Percentiles rank a stretch among this genome's conserved stretches.
Evolutionary conservation across 345 rosid genomes (phyloP).

Genomic region (Brassica rapa): DNA sequence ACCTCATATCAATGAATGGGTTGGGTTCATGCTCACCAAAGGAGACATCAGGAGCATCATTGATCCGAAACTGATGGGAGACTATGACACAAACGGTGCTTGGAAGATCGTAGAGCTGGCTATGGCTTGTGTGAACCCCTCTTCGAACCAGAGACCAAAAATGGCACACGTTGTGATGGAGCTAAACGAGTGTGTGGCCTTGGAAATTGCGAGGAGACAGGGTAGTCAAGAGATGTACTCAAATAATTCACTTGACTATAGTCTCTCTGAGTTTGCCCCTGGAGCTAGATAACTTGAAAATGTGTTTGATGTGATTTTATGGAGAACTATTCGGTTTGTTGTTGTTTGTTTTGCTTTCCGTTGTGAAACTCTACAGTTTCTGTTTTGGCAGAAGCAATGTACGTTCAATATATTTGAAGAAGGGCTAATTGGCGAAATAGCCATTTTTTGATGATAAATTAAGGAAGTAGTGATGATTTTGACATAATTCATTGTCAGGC

Average conservation of each 20-base stretch:
- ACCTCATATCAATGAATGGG: neutral
- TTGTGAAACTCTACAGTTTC: neutral
- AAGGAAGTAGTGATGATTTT: no score
- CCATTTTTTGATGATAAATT: no score
- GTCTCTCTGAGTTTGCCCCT: conserved; percentile 1
- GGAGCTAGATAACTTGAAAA: neutral
- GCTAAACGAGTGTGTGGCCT: neutral
- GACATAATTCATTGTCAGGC: no score
- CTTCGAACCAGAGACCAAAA: neutral
- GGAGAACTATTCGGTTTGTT: neutral
- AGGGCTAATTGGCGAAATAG: no score
- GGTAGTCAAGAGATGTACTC: neutral
- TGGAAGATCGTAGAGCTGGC: neutral
- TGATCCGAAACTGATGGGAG: neutral
- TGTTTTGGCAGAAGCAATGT: neutral
- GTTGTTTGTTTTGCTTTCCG: neutral
- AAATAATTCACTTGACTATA: neutral
- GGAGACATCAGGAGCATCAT: neutral
- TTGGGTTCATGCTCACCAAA: conserved; percentile 3
- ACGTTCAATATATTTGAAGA: neutral
- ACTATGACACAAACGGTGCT: neutral
- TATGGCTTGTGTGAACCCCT: neutral
- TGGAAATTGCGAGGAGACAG: neutral
- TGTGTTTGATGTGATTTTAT: neutral
- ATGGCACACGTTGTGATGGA: conserved; percentile 3